phyloP scores from a whole-genome alignment of 2,329 filamentous ascomycete genomes.

The Diaporthe sp. region DNA sequence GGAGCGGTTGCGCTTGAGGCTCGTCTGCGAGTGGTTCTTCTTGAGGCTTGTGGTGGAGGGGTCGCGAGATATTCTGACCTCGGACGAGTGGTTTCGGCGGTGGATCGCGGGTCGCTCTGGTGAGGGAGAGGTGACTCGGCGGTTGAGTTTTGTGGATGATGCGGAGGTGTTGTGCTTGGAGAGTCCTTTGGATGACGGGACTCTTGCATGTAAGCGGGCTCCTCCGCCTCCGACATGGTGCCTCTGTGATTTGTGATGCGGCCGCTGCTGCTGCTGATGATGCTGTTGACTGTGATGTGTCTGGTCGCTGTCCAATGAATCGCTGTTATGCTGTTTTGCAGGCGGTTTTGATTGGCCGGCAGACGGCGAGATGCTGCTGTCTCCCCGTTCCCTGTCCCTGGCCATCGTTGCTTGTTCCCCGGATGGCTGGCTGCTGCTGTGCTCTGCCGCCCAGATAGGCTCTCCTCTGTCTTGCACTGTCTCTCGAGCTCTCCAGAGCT shows the following conservation, averaged over 20 bases:
- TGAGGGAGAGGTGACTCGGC: constrained; percentile 60
- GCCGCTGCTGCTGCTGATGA: constrained; percentile 48
- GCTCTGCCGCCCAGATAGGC: constrained; percentile 1
- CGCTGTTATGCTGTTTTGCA: constrained; percentile 53
- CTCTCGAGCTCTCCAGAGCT: constrained; percentile 13
- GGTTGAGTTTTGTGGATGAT: constrained; percentile 56
- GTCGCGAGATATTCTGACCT: constrained; percentile 63
- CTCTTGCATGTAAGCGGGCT: constrained; percentile 64
- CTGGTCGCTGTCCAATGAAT: constrained; percentile 53
- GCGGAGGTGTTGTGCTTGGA: constrained; percentile 58
- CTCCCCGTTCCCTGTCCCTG: constrained; percentile 63
- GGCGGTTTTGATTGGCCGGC: constrained; percentile 70
- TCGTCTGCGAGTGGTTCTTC: constrained; percentile 68
- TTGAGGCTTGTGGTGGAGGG: constrained; percentile 59
- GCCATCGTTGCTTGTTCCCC: constrained; percentile 42
- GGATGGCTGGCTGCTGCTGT: constrained; percentile 9
- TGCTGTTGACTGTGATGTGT: constrained; percentile 50
- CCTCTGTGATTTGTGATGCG: constrained; percentile 55
- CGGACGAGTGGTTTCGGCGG: constrained; percentile 61
- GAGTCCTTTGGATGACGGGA: constrained; percentile 65
- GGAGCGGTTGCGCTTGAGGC: constrained; percentile 72
- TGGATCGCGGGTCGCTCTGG: constrained; percentile 55
- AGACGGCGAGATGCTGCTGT: constrained; percentile 54
- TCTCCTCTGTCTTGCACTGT: constrained; percentile 1
- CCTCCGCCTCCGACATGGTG: constrained; percentile 59